A percentile compares a stretch with the other conserved stretches of the same genome.
Evolutionary conservation across 1,284 basidiomycete species (phyloP).

Genomic region (Pseudozyma pruni): DNA sequence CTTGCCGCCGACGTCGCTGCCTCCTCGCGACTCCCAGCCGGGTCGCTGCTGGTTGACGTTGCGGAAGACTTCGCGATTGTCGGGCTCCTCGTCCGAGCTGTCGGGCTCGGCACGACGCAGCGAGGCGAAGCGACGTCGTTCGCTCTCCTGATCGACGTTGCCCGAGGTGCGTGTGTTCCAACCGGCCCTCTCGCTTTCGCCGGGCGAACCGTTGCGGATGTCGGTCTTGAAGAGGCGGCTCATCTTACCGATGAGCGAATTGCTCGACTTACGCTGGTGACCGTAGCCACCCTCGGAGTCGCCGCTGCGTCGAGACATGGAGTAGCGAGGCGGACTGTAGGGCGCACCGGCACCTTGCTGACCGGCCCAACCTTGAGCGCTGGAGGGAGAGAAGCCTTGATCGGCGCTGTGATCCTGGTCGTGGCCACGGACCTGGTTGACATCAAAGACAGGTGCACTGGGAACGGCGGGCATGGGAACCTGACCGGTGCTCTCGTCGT

Average conservation of each 20-base stretch:
- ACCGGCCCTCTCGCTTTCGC: constrained; percentile 13
- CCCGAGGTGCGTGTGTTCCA: constrained; percentile 49
- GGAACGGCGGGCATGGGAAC: constrained; percentile 51
- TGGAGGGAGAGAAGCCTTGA: constrained; percentile 25
- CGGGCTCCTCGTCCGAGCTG: constrained; percentile 61
- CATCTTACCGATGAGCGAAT: constrained; percentile 59
- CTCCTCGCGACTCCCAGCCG: constrained; percentile 22
- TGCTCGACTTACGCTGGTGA: constrained; percentile 46
- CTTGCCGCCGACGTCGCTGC: constrained; percentile 51
- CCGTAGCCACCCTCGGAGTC: constrained; percentile 41
- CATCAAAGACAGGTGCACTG: constrained; percentile 48
- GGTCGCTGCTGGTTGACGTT: constrained; percentile 56
- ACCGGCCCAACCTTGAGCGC: constrained; percentile 1
- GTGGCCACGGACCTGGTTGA: constrained; percentile 49
- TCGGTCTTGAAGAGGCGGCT: constrained; percentile 66
- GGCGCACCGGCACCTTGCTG: constrained; percentile 6
- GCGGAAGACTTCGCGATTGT: constrained; percentile 54
- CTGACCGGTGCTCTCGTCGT: constrained; percentile 24
- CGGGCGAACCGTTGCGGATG: constrained; percentile 26
- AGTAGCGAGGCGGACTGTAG: constrained; percentile 32
- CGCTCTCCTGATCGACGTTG: constrained; percentile 19
- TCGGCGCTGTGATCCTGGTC: constrained; percentile 24
- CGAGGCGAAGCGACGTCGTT: constrained; percentile 19
- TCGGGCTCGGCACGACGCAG: constrained; percentile 42
- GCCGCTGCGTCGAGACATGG: constrained; percentile 37